Evolutionary conservation across 371 early-diverging fungal species (phyloP), one percentile per base, ranked within the genome.

Genomic region (Mortierella sp.): DNA sequence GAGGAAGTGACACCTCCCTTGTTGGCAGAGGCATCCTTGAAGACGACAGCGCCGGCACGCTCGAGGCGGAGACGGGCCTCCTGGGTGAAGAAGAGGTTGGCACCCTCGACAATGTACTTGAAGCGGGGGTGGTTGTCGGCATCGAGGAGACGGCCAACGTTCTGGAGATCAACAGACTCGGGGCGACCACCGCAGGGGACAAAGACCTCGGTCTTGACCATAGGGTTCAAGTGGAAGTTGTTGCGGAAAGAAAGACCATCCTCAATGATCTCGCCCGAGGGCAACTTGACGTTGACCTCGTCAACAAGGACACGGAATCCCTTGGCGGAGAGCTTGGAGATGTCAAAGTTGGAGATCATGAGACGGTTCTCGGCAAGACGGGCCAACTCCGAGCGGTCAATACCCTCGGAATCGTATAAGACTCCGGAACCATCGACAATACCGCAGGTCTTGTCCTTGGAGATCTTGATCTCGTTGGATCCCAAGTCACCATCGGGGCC

Each of bases 171-270:
- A 52, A 99, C 96, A 19, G 99, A 94, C 90, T 99, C 99, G 74
- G 99, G 99, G 74, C 99, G 96, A 77, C 99, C 99, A 89, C 99
- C 99, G 84, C 99, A 99, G 11, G 99, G 99, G 14, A 99, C 98
- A 91, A 99, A 98, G 71, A 99, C 91, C 76, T 95, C 95, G 74
- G 97, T 96, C 9, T 90, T 81, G 34, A 96, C 94, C 74, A 96
- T 88, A 16, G 92, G 91, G 91, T 97, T 94, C 82, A 97, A 90
- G 88, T 99, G 99, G 95, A 98, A 99, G 77, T 95, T 94, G 92
- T 99, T 99, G 87, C 99, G 95, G 95, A 99, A 99, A 44, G 93
- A 86, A 73, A 99, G 92, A 57, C 99, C 99, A 72, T 95, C 96
- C 73, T 95, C 96, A 24, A 99, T 95, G 48, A 97, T 81, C 52